These are phyloP conservation scores for Aegilops tauschii DNA, from an alignment of 176 grass and related monocot species.

Conservation along the genomic window DNA sequence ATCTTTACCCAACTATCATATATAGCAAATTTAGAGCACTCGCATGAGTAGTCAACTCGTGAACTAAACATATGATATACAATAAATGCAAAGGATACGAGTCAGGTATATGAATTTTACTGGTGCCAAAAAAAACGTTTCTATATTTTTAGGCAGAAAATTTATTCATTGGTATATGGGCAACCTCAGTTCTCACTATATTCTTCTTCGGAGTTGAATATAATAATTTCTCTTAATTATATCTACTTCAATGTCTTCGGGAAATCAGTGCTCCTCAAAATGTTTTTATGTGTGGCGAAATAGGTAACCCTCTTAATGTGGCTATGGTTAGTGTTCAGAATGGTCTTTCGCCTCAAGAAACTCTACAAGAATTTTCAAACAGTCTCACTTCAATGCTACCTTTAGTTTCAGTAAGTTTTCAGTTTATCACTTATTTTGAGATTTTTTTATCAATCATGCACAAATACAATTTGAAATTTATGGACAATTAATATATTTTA, in stretches of 20 bases:
- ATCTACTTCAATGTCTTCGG: background rate
- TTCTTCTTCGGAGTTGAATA: background rate
- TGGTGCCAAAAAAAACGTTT: background rate
- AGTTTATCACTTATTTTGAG: background rate
- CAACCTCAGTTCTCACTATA: background rate
- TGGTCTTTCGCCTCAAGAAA: conserved; percentile 48
- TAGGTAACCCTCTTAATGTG: conserved; percentile 86
- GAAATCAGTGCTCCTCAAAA: conserved; percentile 8
- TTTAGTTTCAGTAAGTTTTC: conserved; percentile 62
- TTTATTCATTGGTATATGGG: background rate
- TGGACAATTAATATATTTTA: background rate
- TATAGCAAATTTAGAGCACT: no score
- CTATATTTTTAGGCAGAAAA: background rate
- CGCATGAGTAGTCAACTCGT: no score
- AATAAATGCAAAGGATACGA: background rate
- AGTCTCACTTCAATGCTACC: conserved; percentile 73
- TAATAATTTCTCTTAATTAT: background rate
- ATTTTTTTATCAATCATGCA: background rate
- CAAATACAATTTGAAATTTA: conserved; percentile 31
- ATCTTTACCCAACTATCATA: background rate
- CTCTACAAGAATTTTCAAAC: conserved; percentile 61
- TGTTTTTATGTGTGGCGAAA: background rate
- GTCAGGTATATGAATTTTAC: background rate
- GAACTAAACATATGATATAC: background rate
- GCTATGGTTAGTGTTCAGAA: conserved; percentile 50